phyloP scores from a whole-genome alignment of 2,329 filamentous ascomycete genomes.

The Endocalyx cinctus region DNA sequence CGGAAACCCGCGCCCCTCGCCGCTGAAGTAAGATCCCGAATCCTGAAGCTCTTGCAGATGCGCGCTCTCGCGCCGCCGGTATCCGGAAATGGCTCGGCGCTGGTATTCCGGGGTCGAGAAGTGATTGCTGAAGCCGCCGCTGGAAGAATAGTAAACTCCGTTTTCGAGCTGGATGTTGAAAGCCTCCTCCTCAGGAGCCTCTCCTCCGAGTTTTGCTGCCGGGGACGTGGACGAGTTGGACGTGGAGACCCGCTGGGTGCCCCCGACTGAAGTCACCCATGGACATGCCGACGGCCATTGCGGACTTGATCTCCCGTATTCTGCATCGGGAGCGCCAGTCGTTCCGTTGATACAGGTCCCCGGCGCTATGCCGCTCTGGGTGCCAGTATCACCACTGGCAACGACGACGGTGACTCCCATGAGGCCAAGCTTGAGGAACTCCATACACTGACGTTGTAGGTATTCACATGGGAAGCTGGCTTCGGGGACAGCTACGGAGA shows the following conservation, averaged over 20 bases:
- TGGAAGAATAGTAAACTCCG: no score
- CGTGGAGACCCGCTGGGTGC: constrained; percentile 2
- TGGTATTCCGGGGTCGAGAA: constrained; percentile 5
- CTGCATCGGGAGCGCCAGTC: background rate
- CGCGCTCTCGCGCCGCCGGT: constrained; percentile 1
- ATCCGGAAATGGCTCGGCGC: constrained; percentile 1
- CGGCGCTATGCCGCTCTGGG: no score
- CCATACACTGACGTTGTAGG: constrained; percentile 1
- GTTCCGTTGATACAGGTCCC: no score
- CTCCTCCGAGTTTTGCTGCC: background rate
- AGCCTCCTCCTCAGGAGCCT: background rate
- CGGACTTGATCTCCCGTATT: constrained; percentile 2
- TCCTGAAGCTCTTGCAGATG: constrained; percentile 1
- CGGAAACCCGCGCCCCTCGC: constrained; percentile 7
- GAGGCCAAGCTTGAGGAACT: constrained; percentile 5
- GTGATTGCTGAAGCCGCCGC: constrained; percentile 8
- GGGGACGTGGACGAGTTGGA: background rate
- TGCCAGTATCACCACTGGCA: constrained; percentile 7
- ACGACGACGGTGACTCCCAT: constrained; percentile 6
- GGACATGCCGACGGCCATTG: constrained; percentile 4
- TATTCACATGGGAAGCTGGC: constrained; percentile 1
- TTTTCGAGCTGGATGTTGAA: background rate
- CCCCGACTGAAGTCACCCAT: constrained; percentile 7
- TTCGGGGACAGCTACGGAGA: constrained; percentile 7
- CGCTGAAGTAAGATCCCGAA: constrained; percentile 5